Base-by-base conservation (phyloP, 2,329 filamentous ascomycete species). In the Hymenoscyphus fraxineus region DNA sequence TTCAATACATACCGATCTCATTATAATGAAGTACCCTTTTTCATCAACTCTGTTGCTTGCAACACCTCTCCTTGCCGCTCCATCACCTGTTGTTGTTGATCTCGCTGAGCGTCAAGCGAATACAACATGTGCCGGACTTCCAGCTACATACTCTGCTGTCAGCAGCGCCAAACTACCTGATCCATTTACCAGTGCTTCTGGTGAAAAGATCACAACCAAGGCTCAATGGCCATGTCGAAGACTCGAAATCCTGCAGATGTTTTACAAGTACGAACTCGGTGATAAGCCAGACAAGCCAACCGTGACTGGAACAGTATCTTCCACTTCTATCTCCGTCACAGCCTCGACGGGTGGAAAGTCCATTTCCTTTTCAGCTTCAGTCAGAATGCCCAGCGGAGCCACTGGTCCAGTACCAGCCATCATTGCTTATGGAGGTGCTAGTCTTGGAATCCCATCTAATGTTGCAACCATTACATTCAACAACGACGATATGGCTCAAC, bases 391-490 rank as follows among this genome's bases (percentile, higher is more conserved):
- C 6, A 76, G 72, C 3, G 51, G 38, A 32, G 80, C 81, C 62
- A 79, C 72, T 39, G 79, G 77, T 4, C 82, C 83, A 1, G 82
- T 81, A 71, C 83, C 84, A 6, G 84, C 83, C 65, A 82, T 88
- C 73, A 85, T 87, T 69, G 80, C 80, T 61, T 83, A 83, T 68
- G 85, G 83, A 54, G 82, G 77, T 47, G 75, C 80, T 7, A 84
- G 80, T 66, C 78, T 88, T 59, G 84, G 85, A 16, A 78, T 85
- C 59, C 84, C 84, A 1, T 77, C 75, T 41, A 80, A 77, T 59
- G 81, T 88, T 35, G 85, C 81, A 44, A 83, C 80, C 63, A 84
- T 88, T 71, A 83, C 77, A 67, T 87, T 87, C 76, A 79, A 80
- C 75, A 87, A 87, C 74, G 81, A 85, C 71, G 78, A 80, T 35